A percentile compares a stretch with the other conserved stretches of the same genome.
Evolutionary conservation across 2,329 filamentous ascomycete genomes (phyloP).

Genomic region (Fusarium sp.): DNA sequence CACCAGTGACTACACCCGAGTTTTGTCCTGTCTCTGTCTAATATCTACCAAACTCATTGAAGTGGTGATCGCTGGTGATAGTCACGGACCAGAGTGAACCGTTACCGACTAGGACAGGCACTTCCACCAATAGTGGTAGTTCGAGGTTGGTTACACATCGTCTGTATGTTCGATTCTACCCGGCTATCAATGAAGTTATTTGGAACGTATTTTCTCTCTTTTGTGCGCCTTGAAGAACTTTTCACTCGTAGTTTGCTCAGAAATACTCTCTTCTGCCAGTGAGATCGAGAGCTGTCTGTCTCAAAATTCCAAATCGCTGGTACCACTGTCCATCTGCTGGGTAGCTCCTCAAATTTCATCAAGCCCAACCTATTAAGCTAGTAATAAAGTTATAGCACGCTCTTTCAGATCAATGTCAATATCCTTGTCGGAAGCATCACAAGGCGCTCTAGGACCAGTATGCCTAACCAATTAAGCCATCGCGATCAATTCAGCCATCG

Average conservation of each 20-base stretch:
- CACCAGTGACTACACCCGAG: background rate
- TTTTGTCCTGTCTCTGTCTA: background rate
- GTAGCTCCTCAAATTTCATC: too few species aligned
- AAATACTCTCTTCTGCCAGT: background rate
- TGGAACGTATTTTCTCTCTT: background rate
- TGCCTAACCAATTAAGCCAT: too few species aligned
- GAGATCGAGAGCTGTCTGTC: background rate
- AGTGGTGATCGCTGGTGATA: background rate
- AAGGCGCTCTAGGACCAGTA: background rate
- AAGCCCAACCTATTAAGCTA: too few species aligned
- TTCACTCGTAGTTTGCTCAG: background rate
- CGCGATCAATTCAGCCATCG: background rate
- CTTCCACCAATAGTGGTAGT: background rate
- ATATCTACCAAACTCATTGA: background rate
- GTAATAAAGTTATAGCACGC: background rate
- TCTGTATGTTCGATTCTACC: background rate
- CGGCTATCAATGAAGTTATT: background rate
- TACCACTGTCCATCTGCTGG: too few species aligned
- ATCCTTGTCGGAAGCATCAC: background rate
- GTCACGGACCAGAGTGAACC: rapidly evolving
- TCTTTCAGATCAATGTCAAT: background rate
- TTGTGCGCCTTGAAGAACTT: background rate
- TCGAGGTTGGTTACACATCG: too few species aligned
- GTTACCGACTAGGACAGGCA: too few species aligned
- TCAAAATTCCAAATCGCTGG: background rate